Conservation (phyloP, 1,284 basidiomycete species). For the Ustilago lituana region DNA sequence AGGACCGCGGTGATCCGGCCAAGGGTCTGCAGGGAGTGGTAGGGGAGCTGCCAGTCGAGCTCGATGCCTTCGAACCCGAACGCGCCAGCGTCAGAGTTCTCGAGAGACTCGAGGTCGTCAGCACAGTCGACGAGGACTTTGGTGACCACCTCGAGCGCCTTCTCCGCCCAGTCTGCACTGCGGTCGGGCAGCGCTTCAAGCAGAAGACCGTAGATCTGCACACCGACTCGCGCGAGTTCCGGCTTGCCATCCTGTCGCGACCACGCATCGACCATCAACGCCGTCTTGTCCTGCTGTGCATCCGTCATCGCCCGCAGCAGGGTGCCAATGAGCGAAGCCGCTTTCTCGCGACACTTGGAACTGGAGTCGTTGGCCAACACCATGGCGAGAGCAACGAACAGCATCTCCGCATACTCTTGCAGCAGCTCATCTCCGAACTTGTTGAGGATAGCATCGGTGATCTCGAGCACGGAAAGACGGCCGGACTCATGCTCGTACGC, state of each 20-base stretch:
- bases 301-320: slow-evolving; percentile 78
- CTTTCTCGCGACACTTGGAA: slow-evolving; percentile 85
- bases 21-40: slow-evolving; percentile 73
- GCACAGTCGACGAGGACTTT: slow-evolving; percentile 44
- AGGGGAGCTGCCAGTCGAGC: slow-evolving; percentile 83
- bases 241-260: slow-evolving; percentile 73
- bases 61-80: slow-evolving; percentile 69
- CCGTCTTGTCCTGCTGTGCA: slow-evolving; percentile 73
- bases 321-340: slow-evolving; percentile 80
- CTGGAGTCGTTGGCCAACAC: slow-evolving; percentile 93
- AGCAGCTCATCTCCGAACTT: slow-evolving; percentile 86
- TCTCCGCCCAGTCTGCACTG: slow-evolving; percentile 23
- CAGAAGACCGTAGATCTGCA: slow-evolving; percentile 71
- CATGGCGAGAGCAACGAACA: slow-evolving; percentile 92
- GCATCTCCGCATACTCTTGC: slow-evolving; percentile 83
- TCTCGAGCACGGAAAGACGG: slow-evolving; percentile 88
- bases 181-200: slow-evolving; percentile 70
- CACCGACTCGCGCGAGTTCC: slow-evolving; percentile 77
- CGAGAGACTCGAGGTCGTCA: slow-evolving; percentile 48
- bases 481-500: slow-evolving; percentile 91
- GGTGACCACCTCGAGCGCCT: slow-evolving; percentile 29
- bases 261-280: slow-evolving; percentile 84
- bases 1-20: slow-evolving; percentile 17
- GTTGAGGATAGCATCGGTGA: slow-evolving; percentile 80
- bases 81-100: slow-evolving; percentile 19